Evolutionary conservation across 2,329 filamentous ascomycete species (phyloP).

Genomic region (Lasiodiplodia sp.): DNA sequence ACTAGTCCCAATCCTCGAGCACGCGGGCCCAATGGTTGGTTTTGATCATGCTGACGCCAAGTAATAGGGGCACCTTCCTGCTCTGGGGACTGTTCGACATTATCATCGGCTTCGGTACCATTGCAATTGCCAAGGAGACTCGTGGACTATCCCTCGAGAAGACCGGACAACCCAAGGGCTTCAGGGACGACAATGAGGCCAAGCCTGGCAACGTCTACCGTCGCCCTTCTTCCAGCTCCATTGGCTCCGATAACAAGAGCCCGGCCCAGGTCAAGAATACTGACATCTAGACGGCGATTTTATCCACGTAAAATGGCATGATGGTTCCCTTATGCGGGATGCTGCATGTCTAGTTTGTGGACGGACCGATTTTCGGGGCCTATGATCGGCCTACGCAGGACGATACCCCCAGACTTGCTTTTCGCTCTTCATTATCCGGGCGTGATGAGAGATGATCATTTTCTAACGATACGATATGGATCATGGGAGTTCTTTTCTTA

Average conservation of each 20-base stretch:
- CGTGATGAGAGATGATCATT: background rate
- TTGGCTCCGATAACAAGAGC: conserved; percentile 8
- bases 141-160: conserved; percentile 46
- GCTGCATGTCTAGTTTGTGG: background rate
- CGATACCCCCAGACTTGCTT: background rate
- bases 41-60: background rate
- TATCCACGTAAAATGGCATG: background rate
- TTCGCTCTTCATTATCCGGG: background rate
- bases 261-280: background rate
- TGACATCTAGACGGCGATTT: background rate
- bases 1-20: background rate
- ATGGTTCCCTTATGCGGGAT: background rate
- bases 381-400: background rate
- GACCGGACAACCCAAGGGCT: conserved; percentile 37
- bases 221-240: background rate
- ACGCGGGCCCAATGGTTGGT: background rate
- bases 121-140: conserved; percentile 48
- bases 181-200: background rate
- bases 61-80: conserved; percentile 44
- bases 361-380: background rate
- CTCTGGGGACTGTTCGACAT: conserved; percentile 57
- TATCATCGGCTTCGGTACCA: conserved; percentile 51
- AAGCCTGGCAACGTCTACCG: background rate
- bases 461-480: background rate
- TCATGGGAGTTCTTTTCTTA: background rate